phyloP scores from a whole-genome alignment of 768 basidiomycete species.

The Podaxis rugospora region DNA sequence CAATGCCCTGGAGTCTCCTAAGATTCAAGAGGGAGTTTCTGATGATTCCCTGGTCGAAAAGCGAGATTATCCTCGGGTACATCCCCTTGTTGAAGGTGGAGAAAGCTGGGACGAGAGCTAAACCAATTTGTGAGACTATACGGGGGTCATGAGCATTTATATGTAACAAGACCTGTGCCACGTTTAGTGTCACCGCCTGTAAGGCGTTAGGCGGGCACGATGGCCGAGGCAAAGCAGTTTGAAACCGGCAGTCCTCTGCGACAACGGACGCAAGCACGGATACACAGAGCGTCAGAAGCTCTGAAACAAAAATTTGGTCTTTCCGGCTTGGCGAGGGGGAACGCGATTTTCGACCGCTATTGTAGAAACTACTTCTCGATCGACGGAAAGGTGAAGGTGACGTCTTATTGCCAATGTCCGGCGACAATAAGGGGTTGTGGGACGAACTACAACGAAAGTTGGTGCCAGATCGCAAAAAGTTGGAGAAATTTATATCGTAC shows the following conservation, averaged over 20 bases:
- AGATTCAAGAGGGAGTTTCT: constrained; percentile 50
- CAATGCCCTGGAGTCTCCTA: constrained; percentile 27
- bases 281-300: constrained; percentile 57
- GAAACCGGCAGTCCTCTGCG: constrained; percentile 69
- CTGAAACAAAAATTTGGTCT: constrained; percentile 34
- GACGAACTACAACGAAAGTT: not conserved
- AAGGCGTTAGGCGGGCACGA: constrained; percentile 69
- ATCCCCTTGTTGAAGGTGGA: constrained; percentile 61
- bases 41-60: constrained; percentile 63
- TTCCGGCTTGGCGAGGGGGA: constrained; percentile 43
- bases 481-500: constrained; percentile 25
- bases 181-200: constrained; percentile 68
- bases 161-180: constrained; percentile 63
- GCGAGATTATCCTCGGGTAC: constrained; percentile 56
- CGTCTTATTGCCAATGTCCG: not conserved
- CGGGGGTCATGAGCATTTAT: constrained; percentile 47
- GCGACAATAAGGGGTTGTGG: not conserved
- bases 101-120: constrained; percentile 73
- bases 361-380: constrained; percentile 38
- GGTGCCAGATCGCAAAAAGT: not conserved
- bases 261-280: constrained; percentile 60
- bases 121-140: constrained; percentile 55
- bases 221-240: constrained; percentile 53
- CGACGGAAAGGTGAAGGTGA: constrained; percentile 39
- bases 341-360: constrained; percentile 39